Conservation (phyloP, 108 stramenopile genomes). For the Epithemia pelagica region DNA sequence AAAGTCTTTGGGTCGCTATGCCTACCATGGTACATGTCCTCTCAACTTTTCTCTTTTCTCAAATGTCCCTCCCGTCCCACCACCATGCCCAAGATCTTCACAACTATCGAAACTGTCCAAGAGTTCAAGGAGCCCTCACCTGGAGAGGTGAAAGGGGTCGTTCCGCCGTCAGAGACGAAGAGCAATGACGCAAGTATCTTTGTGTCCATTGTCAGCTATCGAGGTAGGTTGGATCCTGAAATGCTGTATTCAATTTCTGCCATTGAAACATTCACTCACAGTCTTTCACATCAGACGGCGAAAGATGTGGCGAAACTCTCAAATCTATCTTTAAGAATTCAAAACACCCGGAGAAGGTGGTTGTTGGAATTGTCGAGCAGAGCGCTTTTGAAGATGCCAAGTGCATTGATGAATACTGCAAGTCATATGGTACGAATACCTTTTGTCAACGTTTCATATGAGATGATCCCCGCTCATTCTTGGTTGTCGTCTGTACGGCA, state of each 20-base stretch:
- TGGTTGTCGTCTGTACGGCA: background rate
- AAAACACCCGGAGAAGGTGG: conserved; percentile 55
- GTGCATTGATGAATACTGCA: conserved; percentile 45
- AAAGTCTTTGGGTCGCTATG: too few species aligned
- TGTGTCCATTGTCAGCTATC: conserved; percentile 68
- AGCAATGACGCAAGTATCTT: conserved; percentile 55
- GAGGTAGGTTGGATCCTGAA: conserved; percentile 31
- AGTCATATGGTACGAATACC: conserved; percentile 12
- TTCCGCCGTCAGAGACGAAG: background rate
- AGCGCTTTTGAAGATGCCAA: conserved; percentile 37
- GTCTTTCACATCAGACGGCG: conserved; percentile 34
- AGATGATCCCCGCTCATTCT: background rate
- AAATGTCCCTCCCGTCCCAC: too few species aligned
- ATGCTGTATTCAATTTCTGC: too few species aligned
- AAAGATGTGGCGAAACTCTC: conserved; percentile 66
- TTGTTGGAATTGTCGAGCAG: conserved; percentile 79
- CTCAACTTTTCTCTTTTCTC: too few species aligned
- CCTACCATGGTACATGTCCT: too few species aligned
- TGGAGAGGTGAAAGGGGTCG: background rate
- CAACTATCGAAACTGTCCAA: background rate
- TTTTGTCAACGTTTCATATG: background rate
- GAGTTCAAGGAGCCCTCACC: background rate
- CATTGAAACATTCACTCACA: background rate
- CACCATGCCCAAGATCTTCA: background rate
- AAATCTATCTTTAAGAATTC: conserved; percentile 62